phyloP scores from a whole-genome alignment of 2,329 filamentous ascomycete genomes.

The Tricladium varicosporioides region DNA sequence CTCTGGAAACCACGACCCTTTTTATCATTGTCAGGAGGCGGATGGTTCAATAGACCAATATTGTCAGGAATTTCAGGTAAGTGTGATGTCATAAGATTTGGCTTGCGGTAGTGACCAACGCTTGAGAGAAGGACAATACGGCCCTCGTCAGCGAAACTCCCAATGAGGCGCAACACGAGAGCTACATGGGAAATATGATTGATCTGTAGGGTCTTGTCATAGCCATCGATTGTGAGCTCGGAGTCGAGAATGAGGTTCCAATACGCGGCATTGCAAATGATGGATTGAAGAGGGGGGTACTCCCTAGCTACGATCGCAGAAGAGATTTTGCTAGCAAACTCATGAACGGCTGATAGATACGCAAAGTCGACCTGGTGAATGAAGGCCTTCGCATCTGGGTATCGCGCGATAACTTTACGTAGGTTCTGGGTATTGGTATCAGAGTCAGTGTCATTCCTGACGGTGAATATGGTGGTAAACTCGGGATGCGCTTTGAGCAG shows the following conservation, averaged over 20 bases:
- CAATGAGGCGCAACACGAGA: constrained; percentile 38
- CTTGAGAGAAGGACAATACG: constrained; percentile 32
- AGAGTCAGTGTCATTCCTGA: constrained; percentile 30
- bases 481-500: constrained; percentile 27
- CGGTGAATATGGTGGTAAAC: constrained; percentile 30
- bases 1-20: constrained; percentile 41
- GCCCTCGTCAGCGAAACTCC: constrained; percentile 25
- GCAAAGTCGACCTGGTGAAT: constrained; percentile 39
- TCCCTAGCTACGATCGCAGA: constrained; percentile 30
- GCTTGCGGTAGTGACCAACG: constrained; percentile 37
- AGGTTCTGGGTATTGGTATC: constrained; percentile 33
- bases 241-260: constrained; percentile 36
- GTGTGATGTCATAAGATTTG: constrained; percentile 39
- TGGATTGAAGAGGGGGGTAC: constrained; percentile 35
- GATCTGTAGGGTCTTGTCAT: constrained; percentile 41
- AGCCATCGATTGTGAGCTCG: constrained; percentile 37
- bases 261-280: constrained; percentile 42
- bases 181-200: constrained; percentile 39
- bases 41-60: constrained; percentile 38
- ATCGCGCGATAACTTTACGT: constrained; percentile 19
- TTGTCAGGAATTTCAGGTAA: constrained; percentile 37
- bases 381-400: constrained; percentile 27
- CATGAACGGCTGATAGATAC: constrained; percentile 34
- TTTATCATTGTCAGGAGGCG: constrained; percentile 34
- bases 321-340: constrained; percentile 34